Evolutionary conservation across 495 filamentous ascomycete genomes (phyloP), one percentile per base, ranked within the genome.

Genomic region (Viridothelium virens): DNA sequence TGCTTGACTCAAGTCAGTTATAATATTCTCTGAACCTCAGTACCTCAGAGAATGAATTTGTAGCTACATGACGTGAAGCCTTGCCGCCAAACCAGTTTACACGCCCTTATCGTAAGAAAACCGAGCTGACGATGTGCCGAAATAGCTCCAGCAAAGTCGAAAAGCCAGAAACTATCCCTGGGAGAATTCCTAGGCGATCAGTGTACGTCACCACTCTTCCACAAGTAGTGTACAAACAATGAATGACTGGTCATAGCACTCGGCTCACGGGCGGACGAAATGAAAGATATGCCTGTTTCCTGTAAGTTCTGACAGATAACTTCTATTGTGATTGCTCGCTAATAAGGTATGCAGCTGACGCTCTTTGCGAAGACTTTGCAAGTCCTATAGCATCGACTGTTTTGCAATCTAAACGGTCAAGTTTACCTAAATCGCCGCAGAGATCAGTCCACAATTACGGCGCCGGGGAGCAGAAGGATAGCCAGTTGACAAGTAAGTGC

Each of bases 261-360:
- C 70, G 91, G 91, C 74, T 96, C 94, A 67, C 97, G 94, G 94
- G 94, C 94, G 69, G 94, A 97, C 81, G 94, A 98, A 74, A 95
- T 97, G 83, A 94, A 97, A 75, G 90, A 94, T 70, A 83, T 84
- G 79, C 85, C 87, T 65, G 79, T 89, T 68, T 80, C 83, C 76
- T 79, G 90, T 92, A 87, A 80, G 75, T 85, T 79, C 67, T 25
- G 66, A 68, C 31, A 53, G 62, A 65, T 63, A 66, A 67, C 36
- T 69, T 56, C 5, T 4, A 3, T 11, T 10, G 11, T 14, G 31
- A 59, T 14, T 7, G 11, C 7, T 59, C 9, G 31, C 53, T 59
- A 36, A 59, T 36, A 25, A 59, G 0, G 5, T 10, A 36, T 31
- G 38, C 62, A 76, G 75, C 73, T 67, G 69, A n/a, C n/a, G n/a